phyloP scores from a whole-genome alignment of 148 eudicot genomes.

The Vaccinium macrocarpon region DNA sequence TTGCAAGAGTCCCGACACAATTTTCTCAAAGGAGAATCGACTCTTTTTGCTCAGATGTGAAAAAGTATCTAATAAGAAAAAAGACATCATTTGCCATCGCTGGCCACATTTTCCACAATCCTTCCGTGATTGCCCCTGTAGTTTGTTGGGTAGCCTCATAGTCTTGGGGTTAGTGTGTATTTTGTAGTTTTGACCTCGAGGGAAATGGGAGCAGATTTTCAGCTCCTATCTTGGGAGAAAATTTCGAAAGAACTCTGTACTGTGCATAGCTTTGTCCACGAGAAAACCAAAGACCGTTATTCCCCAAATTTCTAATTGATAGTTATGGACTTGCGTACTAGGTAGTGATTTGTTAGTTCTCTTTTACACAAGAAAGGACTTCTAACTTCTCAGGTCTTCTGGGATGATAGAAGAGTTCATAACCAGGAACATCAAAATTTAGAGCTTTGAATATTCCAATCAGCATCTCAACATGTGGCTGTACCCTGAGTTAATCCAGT shows the following conservation, averaged over 20 bases:
- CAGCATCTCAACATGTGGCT: background rate
- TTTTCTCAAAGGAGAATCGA: constrained; percentile 83
- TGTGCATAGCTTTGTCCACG: too few species aligned
- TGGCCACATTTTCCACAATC: too few species aligned
- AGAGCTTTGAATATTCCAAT: background rate
- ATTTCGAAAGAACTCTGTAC: too few species aligned
- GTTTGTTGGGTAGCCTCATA: too few species aligned
- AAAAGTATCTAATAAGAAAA: constrained; percentile 45
- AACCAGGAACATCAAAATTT: background rate
- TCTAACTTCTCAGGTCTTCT: background rate
- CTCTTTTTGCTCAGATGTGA: constrained; percentile 93
- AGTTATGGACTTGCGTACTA: background rate
- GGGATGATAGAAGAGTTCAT: background rate
- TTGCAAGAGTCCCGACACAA: constrained; percentile 94
- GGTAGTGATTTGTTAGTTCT: background rate
- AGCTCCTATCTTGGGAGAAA: too few species aligned
- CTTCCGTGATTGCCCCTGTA: too few species aligned
- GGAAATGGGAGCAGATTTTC: too few species aligned
- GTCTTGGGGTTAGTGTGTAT: too few species aligned
- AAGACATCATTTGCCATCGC: too few species aligned
- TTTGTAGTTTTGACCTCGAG: too few species aligned
- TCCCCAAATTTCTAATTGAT: background rate
- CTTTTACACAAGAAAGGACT: background rate
- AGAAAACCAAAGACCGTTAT: too few species aligned
- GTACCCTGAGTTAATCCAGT: background rate